Evolutionary conservation across 1,139 yeast genomes (phyloP).

Genomic region (Magnusiomyces tetraspermus): DNA sequence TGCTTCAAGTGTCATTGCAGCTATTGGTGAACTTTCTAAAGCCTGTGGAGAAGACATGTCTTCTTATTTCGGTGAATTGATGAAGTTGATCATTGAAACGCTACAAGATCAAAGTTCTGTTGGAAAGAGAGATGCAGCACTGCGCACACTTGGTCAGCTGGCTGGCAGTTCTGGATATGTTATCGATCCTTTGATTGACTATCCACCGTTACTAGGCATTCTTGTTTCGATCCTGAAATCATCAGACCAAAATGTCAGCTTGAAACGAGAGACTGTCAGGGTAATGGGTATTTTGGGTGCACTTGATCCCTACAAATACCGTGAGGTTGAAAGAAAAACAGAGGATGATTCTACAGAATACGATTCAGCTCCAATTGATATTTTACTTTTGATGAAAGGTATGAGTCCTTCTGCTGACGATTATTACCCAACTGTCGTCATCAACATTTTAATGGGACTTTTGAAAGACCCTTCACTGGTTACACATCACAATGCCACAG

Average conservation of each 20-base stretch:
- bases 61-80: conserved; percentile 60
- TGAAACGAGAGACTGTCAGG: conserved; percentile 80
- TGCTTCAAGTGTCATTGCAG: conserved; percentile 74
- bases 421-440: conserved; percentile 92
- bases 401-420: conserved; percentile 91
- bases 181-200: conserved; percentile 82
- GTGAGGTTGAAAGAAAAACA: conserved; percentile 74
- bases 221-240: conserved; percentile 72
- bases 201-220: conserved; percentile 79
- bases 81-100: conserved; percentile 82
- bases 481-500: conserved; percentile 80
- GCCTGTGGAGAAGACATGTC: conserved; percentile 83
- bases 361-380: conserved; percentile 83
- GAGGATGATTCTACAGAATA: conserved; percentile 59
- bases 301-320: conserved; percentile 87
- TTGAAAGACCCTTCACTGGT: conserved; percentile 77
- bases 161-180: conserved; percentile 92
- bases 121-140: conserved; percentile 79
- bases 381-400: conserved; percentile 83
- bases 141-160: conserved; percentile 77
- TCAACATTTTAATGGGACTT: conserved; percentile 71
- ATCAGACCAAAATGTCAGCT: conserved; percentile 56
- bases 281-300: conserved; percentile 92
- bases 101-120: conserved; percentile 88
- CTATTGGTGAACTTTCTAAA: conserved; percentile 82